These are phyloP conservation scores for Solanum gandarillasii DNA, from an alignment of 257 asterid genomes.

Conservation along the genomic window DNA sequence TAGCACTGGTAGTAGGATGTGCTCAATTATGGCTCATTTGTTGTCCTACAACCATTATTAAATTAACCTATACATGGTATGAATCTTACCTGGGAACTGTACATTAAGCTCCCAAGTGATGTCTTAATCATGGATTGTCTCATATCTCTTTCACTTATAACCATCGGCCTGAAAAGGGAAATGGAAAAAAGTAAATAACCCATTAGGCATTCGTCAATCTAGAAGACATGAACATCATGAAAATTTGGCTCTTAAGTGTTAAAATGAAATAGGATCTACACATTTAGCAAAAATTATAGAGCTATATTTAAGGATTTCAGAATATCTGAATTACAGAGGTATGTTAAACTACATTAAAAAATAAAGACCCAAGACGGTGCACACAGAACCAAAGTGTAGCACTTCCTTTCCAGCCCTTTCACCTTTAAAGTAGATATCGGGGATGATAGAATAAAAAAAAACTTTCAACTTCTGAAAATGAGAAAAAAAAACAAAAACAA, in stretches of 20 bases:
- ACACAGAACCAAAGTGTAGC: neutral
- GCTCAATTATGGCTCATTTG: neutral
- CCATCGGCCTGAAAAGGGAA: conserved; percentile 37
- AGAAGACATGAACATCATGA: neutral
- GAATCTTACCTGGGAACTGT: conserved; percentile 13
- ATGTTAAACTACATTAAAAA: neutral
- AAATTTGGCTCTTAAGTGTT: neutral
- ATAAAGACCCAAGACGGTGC: neutral
- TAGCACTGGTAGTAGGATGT: neutral
- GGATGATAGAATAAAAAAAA: neutral
- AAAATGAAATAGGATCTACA: neutral
- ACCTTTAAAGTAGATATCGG: neutral
- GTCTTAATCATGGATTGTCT: conserved; percentile 2
- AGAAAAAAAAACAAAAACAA: neutral
- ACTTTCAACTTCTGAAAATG: neutral
- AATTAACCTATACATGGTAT: neutral
- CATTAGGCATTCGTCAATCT: neutral
- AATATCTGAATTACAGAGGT: neutral
- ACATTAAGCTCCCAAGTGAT: neutral
- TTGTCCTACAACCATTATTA: neutral
- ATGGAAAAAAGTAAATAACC: neutral
- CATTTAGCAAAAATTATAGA: neutral
- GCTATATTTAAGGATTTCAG: neutral
- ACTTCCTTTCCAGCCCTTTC: neutral
- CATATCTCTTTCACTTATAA: conserved; percentile 5